Base-by-base conservation (phyloP, 2,329 filamentous ascomycete genomes). In the Emericellopsis atlantica region DNA sequence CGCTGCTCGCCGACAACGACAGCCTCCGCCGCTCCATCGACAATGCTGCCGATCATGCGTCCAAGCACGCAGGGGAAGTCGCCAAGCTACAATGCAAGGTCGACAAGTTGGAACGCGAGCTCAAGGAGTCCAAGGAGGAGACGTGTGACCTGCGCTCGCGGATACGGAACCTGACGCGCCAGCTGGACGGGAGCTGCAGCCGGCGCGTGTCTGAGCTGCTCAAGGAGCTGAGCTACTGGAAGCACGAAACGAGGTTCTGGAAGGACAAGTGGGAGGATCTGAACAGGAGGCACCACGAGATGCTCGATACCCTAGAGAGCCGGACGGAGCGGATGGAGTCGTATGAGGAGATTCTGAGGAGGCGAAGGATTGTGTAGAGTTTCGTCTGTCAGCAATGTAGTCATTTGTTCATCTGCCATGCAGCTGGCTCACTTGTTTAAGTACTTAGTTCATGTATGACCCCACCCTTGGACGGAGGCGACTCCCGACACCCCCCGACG, bases 1-100 rank as follows among this genome's bases (percentile, higher is more conserved):
- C 51, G 9, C 57, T 69, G 5, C 46, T 50, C 3, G 54, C 54
- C 14, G 62, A 68, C 26, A 67, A 67, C 46, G 51, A 55, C 14
- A 51, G 55, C 7, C 55, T 70, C 5, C 58, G 63, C 11, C 56
- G 54, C n/a, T 54, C 57, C 6, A 45, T 60, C 32, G 61, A 65
- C 24, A 55, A 49, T 23, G 48, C 50, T 2, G 49, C 55, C n/a
- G 55, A 55, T 16, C 45, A 50, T 40, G 51, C 57, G 2, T 48
- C 49, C 37, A 56, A 52, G 31, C 53, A 57, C 36, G 50, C 55
- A 29, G 48, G 41, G 36, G 58, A 64, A 38, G 41, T 58, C 23
- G 56, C 59, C 23, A 52, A 51, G 36, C 48, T 65, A 10, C 53
- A 56, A 4, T 47, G 55, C 43, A 59, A 57, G 45, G 48, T 60